Evolutionary conservation across 345 rosid species (phyloP).

Genomic region (Brassica incana): DNA sequence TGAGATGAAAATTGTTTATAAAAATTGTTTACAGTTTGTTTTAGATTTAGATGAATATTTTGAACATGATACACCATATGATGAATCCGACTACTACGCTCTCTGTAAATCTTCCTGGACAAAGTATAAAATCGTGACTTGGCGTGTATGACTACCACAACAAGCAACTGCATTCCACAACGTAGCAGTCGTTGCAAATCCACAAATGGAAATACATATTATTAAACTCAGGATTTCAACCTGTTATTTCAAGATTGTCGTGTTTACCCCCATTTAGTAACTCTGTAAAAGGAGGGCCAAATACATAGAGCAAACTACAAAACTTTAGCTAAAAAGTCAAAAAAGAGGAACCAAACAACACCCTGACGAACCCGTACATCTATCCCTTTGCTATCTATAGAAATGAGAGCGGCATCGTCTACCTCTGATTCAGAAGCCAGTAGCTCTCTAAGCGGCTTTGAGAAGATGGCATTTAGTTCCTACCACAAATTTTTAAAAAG

Average conservation of each 20-base stretch:
- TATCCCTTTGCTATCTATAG: slow-evolving; percentile 94
- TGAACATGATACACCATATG: not conserved
- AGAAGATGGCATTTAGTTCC: slow-evolving; percentile 85
- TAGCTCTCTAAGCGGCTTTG: slow-evolving; percentile 75
- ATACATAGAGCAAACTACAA: not conserved
- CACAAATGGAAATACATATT: too few species aligned
- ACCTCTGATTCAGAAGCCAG: slow-evolving; percentile 66
- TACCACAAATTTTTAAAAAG: slow-evolving; percentile 20
- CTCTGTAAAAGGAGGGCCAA: not conserved
- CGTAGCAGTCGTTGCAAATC: not conserved
- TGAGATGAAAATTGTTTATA: too few species aligned
- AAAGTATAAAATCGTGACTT: not conserved
- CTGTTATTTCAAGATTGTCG: not conserved
- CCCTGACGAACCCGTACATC: slow-evolving; percentile 95
- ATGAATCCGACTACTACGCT: not conserved
- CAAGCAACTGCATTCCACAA: too few species aligned
- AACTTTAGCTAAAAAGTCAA: not conserved
- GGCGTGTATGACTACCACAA: not conserved
- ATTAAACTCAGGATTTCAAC: not conserved
- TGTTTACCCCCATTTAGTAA: not conserved
- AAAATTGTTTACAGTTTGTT: too few species aligned
- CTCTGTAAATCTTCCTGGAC: not conserved
- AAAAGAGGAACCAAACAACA: not conserved
- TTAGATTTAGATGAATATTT: too few species aligned
- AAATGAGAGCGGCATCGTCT: slow-evolving; percentile 93